Conservation (phyloP, 2,329 filamentous ascomycete genomes). For the Sporothrix luriei region DNA sequence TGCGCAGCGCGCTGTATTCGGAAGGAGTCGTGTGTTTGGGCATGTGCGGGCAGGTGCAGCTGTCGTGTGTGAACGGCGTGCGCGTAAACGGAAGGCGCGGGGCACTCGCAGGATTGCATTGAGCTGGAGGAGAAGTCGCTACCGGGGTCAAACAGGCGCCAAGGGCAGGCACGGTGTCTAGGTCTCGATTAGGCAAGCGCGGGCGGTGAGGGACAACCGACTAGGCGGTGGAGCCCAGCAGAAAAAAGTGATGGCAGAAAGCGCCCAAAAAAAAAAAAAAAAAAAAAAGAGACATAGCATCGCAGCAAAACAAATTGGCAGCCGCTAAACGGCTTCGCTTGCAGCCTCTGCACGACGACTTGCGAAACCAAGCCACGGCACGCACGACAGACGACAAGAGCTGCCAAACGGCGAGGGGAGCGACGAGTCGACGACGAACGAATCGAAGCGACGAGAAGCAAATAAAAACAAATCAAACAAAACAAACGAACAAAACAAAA, state of each 20-base stretch:
- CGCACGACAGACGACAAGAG: slow-evolving; percentile 10
- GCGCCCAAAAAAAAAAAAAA: slow-evolving; percentile 31
- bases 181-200: slow-evolving; percentile 2
- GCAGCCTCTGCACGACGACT: slow-evolving; percentile 24
- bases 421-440: too few relatives aligned
- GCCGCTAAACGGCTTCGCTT: slow-evolving; percentile 25
- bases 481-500: not conserved
- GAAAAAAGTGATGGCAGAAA: slow-evolving; percentile 28
- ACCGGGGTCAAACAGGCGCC: not conserved
- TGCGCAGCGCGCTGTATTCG: not conserved
- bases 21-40: too few relatives aligned
- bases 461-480: slow-evolving; percentile 10
- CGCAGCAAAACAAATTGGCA: slow-evolving; percentile 12
- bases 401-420: slow-evolving; percentile 2
- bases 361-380: slow-evolving; percentile 12
- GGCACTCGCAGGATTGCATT: not conserved
- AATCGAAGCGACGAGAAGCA: not conserved
- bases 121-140: not conserved
- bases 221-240: slow-evolving; percentile 20
- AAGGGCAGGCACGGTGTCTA: not conserved
- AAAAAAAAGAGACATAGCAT: slow-evolving; percentile 32
- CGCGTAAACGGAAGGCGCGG: slow-evolving; percentile 10
- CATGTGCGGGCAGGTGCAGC: slow-evolving; percentile 1
- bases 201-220: slow-evolving; percentile 7
- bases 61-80: not conserved